Base-by-base conservation (phyloP, 2,329 filamentous ascomycete genomes). In the Rhynchosporium graminicola region DNA sequence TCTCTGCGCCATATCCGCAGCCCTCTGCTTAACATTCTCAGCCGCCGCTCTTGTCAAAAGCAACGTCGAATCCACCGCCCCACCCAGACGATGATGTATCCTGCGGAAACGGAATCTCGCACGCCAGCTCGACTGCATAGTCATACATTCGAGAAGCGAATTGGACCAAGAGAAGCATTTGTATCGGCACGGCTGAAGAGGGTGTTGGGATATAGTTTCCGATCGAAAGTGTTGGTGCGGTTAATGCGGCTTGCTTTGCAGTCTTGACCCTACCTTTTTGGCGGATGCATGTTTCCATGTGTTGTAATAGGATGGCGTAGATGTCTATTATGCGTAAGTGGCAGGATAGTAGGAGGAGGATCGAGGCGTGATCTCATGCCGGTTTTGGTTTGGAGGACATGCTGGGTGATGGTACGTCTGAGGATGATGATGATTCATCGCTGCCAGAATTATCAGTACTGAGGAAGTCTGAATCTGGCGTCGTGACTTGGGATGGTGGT, bases 261-360 rank as follows among this genome's bases (percentile, higher is more conserved):
- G 48, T 64, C n/a, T 46, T 26, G 1, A 56, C n/a, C 20, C 60
- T 47, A 0, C 65, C 64, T 51, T 55, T 61, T 48, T 65, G 62
- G 10, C 31, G 26, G 12, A 67, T 40, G 46, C 67, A 68, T 2
- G 60, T 9, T n/a, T 63, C 45, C 65, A 69, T 68, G 38, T 70
- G 68, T 38, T 65, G 45, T 56, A 70, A 66, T 2, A 72, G 26
- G 12, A 62, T 48, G 15, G 69, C 67, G 40, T 67, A 70, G 26
- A 69, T 69, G 29, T 57, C 51, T 40, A 70, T 68, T 9, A 69
- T 61, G 9, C 69, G 69, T 3, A 70, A 54, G 20, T 72, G 70
- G 38, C 69, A 71, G 12, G 70, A 71, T 6, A 70, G 52, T 4
- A 70, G 57, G 5, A 71, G 62, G 13, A 70, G 56, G 31, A 69